phyloP scores from a whole-genome alignment of 495 filamentous ascomycete genomes.

The Penicillium crystallinum region DNA sequence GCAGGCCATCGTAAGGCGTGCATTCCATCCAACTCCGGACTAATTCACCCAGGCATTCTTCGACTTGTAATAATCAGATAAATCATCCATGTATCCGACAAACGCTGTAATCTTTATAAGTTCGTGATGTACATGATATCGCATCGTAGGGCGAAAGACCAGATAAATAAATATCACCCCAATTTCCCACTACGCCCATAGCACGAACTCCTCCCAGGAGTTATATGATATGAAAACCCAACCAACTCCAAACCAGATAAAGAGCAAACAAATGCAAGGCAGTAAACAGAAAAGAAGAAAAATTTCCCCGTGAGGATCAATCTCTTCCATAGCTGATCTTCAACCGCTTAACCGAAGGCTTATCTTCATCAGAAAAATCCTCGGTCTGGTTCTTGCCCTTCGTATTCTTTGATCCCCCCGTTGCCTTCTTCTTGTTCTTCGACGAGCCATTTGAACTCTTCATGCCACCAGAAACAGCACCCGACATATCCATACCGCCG shows the following conservation, averaged over 20 bases:
- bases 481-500: slow-evolving; percentile 21
- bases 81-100: not conserved
- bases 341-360: slow-evolving; percentile 43
- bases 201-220: slow-evolving; percentile 1
- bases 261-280: slow-evolving; percentile 6
- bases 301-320: slow-evolving; percentile 11
- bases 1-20: no score
- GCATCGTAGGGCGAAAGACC: not conserved
- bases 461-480: slow-evolving; percentile 19
- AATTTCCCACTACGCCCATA: slow-evolving; percentile 2
- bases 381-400: slow-evolving; percentile 35
- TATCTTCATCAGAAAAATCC: slow-evolving; percentile 40
- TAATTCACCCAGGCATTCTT: no score
- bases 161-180: not conserved
- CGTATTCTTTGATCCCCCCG: slow-evolving; percentile 27
- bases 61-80: not conserved
- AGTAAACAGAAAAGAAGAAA: not conserved
- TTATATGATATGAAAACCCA: slow-evolving; percentile 6
- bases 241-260: slow-evolving; percentile 13
- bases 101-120: slow-evolving; percentile 8
- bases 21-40: no score
- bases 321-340: slow-evolving; percentile 50
- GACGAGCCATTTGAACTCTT: slow-evolving; percentile 24
- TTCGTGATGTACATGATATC: slow-evolving; percentile 23
- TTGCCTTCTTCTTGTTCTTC: slow-evolving; percentile 44